These are phyloP conservation scores for Yamadazyma jaroonii DNA, from an alignment of 1,139 yeast genomes.

Conservation along the genomic window DNA sequence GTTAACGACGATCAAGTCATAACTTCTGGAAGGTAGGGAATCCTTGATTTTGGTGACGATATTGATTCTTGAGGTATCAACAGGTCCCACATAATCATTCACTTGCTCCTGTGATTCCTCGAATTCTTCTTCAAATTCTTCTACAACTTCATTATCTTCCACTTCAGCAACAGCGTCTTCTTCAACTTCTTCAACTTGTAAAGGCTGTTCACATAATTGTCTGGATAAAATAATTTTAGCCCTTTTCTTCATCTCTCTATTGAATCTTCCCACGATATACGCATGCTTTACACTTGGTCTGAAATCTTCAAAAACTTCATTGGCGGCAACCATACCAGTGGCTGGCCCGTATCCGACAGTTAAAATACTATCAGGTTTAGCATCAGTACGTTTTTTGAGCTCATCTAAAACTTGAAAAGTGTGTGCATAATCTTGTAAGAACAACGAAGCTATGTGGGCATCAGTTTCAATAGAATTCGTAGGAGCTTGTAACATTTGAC, in stretches of 20 bases:
- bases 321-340: constrained; percentile 84
- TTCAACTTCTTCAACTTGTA: constrained; percentile 5
- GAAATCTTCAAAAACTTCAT: constrained; percentile 67
- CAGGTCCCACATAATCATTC: constrained; percentile 51
- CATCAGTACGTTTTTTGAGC: constrained; percentile 48
- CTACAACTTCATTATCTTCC: constrained; percentile 13
- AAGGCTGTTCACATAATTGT: constrained; percentile 52
- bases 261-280: constrained; percentile 64
- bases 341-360: constrained; percentile 94
- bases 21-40: constrained; percentile 47
- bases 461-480: constrained; percentile 65
- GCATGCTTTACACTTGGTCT: constrained; percentile 66
- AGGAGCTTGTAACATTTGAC: constrained; percentile 53
- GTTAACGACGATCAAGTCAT: constrained; percentile 82
- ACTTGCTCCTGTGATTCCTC: constrained; percentile 11
- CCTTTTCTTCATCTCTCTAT: constrained; percentile 67
- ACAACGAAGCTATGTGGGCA: constrained; percentile 79
- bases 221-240: constrained; percentile 75
- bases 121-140: constrained; percentile 16
- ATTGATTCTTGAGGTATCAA: constrained; percentile 53
- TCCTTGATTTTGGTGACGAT: constrained; percentile 54
- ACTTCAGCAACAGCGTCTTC: constrained; percentile 15
- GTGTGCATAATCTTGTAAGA: constrained; percentile 80
- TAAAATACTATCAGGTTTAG: constrained; percentile 64
- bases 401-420: constrained; percentile 67